phyloP scores from a whole-genome alignment of 805 yeast genomes.

The Allodekkera sacchari region DNA sequence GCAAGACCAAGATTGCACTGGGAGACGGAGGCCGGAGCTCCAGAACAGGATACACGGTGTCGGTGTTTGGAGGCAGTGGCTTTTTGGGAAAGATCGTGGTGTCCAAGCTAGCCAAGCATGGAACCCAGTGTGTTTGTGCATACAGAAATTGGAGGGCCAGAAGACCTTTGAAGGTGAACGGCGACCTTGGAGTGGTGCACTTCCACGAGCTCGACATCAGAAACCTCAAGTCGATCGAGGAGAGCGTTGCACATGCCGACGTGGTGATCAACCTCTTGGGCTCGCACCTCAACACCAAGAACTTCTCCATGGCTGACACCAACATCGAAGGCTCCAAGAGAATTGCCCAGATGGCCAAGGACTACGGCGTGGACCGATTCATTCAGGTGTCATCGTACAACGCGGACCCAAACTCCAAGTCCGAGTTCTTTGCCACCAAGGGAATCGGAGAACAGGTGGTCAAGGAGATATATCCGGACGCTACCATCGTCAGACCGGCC shows the following conservation, averaged over 20 bases:
- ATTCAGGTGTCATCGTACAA: slow-evolving; percentile 75
- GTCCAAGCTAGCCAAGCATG: slow-evolving; percentile 72
- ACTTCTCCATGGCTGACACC: slow-evolving; percentile 75
- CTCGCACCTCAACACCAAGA: slow-evolving; percentile 66
- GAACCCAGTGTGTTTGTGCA: slow-evolving; percentile 72
- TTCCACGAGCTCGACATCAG: slow-evolving; percentile 77
- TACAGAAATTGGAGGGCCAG: slow-evolving; percentile 71
- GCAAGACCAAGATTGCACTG: slow-evolving; percentile 61
- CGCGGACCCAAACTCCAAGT: slow-evolving; percentile 59
- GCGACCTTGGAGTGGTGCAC: slow-evolving; percentile 83
- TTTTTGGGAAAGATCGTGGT: slow-evolving; percentile 67
- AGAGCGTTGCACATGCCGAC: slow-evolving; percentile 71
- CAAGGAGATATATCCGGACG: slow-evolving; percentile 56
- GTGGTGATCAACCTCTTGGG: slow-evolving; percentile 78
- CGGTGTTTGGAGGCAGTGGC: slow-evolving; percentile 80
- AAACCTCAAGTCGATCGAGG: slow-evolving; percentile 67
- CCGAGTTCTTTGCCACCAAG: slow-evolving; percentile 71
- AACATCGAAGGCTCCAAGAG: slow-evolving; percentile 74
- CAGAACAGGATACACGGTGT: slow-evolving; percentile 80
- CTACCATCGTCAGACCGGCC: slow-evolving; percentile 81
- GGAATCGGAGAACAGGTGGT: slow-evolving; percentile 71
- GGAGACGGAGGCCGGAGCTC: slow-evolving; percentile 82
- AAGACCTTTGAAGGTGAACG: slow-evolving; percentile 72
- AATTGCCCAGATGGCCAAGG: slow-evolving; percentile 63
- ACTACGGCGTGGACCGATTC: slow-evolving; percentile 63